Percentiles rank a stretch among this genome's conserved stretches.
These are phyloP conservation scores for Microcyclosporella mali DNA, from an alignment of 2,329 filamentous ascomycete genomes.

Conservation along the genomic window DNA sequence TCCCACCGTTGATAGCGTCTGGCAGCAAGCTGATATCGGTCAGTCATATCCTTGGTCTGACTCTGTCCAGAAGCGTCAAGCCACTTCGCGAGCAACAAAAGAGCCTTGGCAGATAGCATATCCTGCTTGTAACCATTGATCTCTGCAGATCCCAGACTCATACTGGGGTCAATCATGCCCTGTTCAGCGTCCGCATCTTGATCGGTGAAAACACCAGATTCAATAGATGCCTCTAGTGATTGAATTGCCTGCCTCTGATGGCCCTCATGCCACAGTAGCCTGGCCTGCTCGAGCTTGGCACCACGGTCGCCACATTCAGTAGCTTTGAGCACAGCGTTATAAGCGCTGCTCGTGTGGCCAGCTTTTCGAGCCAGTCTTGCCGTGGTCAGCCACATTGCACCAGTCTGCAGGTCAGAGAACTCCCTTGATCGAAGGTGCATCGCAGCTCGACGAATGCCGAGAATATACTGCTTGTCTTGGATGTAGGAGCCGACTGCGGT, in stretches of 20 bases:
- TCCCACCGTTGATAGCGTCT: slow-evolving; percentile 70
- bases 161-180: slow-evolving; percentile 5
- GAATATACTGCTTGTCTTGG: slow-evolving; percentile 85
- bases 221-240: slow-evolving; percentile 78
- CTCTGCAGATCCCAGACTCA: slow-evolving; percentile 7
- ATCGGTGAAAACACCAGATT: slow-evolving; percentile 63
- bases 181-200: slow-evolving; percentile 9
- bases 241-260: slow-evolving; percentile 94
- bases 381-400: slow-evolving; percentile 76
- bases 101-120: slow-evolving; percentile 66
- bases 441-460: slow-evolving; percentile 76
- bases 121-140: slow-evolving; percentile 43
- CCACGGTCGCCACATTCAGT: slow-evolving; percentile 76
- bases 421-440: slow-evolving; percentile 47
- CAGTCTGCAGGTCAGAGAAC: slow-evolving; percentile 68
- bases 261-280: slow-evolving; percentile 86
- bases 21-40: slow-evolving; percentile 78
- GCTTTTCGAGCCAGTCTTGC: slow-evolving; percentile 81
- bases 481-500: slow-evolving; percentile 83
- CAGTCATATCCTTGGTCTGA: slow-evolving; percentile 69
- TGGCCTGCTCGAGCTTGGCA: slow-evolving; percentile 88
- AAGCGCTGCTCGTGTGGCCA: slow-evolving; percentile 76
- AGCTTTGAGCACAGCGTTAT: slow-evolving; percentile 88
- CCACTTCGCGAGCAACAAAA: slow-evolving; percentile 92
- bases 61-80: slow-evolving; percentile 92